Conservation (phyloP, 805 yeast species). For the Yarrowia porcina region DNA sequence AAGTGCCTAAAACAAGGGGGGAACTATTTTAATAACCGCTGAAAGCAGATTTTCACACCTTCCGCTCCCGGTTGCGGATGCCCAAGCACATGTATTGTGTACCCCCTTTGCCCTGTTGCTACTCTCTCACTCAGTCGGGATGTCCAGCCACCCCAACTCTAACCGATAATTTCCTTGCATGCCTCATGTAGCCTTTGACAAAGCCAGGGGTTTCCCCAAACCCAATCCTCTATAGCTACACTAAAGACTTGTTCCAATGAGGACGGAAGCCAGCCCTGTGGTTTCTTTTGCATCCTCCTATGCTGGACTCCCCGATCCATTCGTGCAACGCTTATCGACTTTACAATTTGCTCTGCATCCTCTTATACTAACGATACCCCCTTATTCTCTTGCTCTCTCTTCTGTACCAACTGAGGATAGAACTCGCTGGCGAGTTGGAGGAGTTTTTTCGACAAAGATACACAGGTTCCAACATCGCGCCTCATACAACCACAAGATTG, state of each 20-base stretch:
- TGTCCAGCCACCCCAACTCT: slow-evolving; percentile 24
- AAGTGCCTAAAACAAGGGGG: neutral
- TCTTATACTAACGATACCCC: slow-evolving; percentile 25
- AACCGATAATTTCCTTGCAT: slow-evolving; percentile 19
- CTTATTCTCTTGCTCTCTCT: neutral
- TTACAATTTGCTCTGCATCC: slow-evolving; percentile 3
- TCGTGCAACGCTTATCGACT: neutral
- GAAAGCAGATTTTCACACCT: neutral
- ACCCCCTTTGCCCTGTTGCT: neutral
- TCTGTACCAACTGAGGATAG: slow-evolving; percentile 14
- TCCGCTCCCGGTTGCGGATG: neutral
- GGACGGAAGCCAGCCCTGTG: slow-evolving; percentile 20
- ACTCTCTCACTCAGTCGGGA: neutral
- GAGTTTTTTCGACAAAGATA: slow-evolving; percentile 9
- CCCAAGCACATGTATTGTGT: neutral
- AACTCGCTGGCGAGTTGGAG: slow-evolving; percentile 26
- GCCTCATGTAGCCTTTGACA: slow-evolving; percentile 8
- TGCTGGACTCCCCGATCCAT: slow-evolving; percentile 7
- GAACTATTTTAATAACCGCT: neutral
- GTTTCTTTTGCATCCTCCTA: slow-evolving; percentile 4
- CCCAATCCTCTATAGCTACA: slow-evolving; percentile 1
- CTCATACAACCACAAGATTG: slow-evolving; percentile 5
- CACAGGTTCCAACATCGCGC: neutral
- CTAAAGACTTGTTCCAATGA: slow-evolving; percentile 5
- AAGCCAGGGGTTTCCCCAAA: slow-evolving; percentile 24